Percentiles rank a stretch among this genome's conserved stretches.
Evolutionary conservation across 108 stramenopile genomes (phyloP).

Genomic region (Thalassiosira profunda): DNA sequence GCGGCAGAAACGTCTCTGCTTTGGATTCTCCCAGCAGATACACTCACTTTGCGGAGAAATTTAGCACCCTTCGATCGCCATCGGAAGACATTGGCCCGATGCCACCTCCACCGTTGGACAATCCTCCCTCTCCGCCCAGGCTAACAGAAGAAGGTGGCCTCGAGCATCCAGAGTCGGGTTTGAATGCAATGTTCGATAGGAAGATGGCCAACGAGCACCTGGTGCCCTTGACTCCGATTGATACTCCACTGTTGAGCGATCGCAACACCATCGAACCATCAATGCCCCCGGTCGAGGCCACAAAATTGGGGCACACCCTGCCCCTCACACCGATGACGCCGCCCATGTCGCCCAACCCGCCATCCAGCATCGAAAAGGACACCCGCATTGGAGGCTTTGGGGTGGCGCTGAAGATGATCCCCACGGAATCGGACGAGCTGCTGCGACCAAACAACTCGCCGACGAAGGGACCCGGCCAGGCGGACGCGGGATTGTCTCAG

Average conservation of each 20-base stretch:
- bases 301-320: background rate
- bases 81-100: too few relatives aligned
- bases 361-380: background rate
- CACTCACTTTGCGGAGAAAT: conserved; percentile 8
- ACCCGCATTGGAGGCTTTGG: conserved; percentile 11
- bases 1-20: background rate
- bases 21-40: background rate
- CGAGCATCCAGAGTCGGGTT: too few relatives aligned
- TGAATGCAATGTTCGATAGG: too few relatives aligned
- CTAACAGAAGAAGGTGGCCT: too few relatives aligned
- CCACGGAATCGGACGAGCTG: conserved; percentile 18
- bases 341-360: background rate
- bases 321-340: conserved; percentile 5
- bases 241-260: too few relatives aligned
- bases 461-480: background rate
- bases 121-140: too few relatives aligned
- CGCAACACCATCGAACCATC: too few relatives aligned
- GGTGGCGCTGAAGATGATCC: conserved; percentile 22
- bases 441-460: conserved; percentile 7
- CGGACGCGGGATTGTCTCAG: conserved; percentile 21
- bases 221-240: too few relatives aligned
- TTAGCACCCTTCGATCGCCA: too few relatives aligned
- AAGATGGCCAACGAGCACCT: too few relatives aligned
- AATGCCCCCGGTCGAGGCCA: conserved; percentile 2
- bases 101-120: too few relatives aligned